Conservation (phyloP, 2,329 filamentous ascomycete genomes). For the Monosporascus sp. region DNA sequence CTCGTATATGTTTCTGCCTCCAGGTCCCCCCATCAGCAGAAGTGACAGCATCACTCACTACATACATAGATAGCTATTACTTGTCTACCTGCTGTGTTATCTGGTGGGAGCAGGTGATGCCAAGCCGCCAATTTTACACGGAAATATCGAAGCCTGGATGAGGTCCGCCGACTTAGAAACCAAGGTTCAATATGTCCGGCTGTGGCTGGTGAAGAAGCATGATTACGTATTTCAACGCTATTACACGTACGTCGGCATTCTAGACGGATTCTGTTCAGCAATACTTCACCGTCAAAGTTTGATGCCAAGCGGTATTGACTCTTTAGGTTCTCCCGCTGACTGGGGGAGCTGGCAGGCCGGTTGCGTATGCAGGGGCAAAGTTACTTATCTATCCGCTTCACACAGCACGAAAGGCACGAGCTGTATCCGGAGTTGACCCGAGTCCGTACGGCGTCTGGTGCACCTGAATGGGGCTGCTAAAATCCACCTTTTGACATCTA, state of each 20-base stretch:
- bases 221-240: not conserved
- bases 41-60: too few species aligned
- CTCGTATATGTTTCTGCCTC: too few species aligned
- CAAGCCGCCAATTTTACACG: not conserved
- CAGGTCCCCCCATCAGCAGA: too few species aligned
- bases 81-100: not conserved
- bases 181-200: not conserved
- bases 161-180: not conserved
- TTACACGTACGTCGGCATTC: constrained; percentile 9
- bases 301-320: constrained; percentile 19
- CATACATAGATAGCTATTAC: not conserved
- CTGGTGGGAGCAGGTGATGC: not conserved
- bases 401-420: too few species aligned
- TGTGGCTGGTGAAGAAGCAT: not conserved
- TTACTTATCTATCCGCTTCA: not conserved
- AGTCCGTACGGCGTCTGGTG: too few species aligned
- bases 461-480: too few species aligned
- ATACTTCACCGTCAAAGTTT: not conserved
- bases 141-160: not conserved
- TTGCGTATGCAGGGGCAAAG: constrained; percentile 23
- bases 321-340: constrained; percentile 1
- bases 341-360: constrained; percentile 15
- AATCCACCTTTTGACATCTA: too few species aligned
- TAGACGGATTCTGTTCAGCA: not conserved
- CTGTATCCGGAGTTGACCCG: too few species aligned